Percentiles rank a stretch among this genome's conserved stretches.
Evolutionary conservation across 805 yeast species (phyloP).

Genomic region (Cyberlindnera meyerae): DNA sequence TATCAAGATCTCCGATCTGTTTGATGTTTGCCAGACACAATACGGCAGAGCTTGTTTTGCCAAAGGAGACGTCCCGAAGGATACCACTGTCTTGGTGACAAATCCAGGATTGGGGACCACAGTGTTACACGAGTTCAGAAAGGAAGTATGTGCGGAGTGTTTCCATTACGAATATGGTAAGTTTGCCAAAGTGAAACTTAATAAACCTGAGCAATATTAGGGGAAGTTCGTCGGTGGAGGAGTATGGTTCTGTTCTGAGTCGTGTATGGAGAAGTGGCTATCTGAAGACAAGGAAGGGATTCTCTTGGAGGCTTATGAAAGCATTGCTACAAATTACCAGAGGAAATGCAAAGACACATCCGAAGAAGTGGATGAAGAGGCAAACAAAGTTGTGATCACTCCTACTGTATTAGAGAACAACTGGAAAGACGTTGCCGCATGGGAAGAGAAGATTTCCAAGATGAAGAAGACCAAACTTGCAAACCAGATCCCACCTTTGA

Average conservation of each 20-base stretch:
- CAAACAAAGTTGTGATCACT: slow-evolving; percentile 9
- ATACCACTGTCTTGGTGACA: slow-evolving; percentile 37
- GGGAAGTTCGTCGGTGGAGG: slow-evolving; percentile 34
- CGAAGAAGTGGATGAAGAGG: slow-evolving; percentile 9
- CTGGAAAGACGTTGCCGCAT: slow-evolving; percentile 36
- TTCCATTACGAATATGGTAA: slow-evolving; percentile 44
- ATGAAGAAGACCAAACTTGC: slow-evolving; percentile 34
- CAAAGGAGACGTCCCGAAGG: slow-evolving; percentile 32
- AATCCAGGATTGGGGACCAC: slow-evolving; percentile 42
- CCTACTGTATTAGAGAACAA: slow-evolving; percentile 22
- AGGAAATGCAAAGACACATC: slow-evolving; percentile 27
- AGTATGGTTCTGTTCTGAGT: slow-evolving; percentile 49
- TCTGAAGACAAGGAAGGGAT: slow-evolving; percentile 32
- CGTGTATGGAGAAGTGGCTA: slow-evolving; percentile 37
- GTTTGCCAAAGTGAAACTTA: slow-evolving; percentile 38
- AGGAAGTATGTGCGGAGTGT: slow-evolving; percentile 58
- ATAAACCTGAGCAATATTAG: slow-evolving; percentile 9
- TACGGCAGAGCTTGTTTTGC: slow-evolving; percentile 66
- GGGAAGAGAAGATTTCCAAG: slow-evolving; percentile 32
- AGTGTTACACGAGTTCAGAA: slow-evolving; percentile 48
- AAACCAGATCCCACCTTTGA: slow-evolving; percentile 39
- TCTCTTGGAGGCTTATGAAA: slow-evolving; percentile 33
- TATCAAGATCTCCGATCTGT: slow-evolving; percentile 28
- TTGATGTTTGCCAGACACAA: slow-evolving; percentile 35
- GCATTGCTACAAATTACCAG: slow-evolving; percentile 18